Base-by-base conservation (phyloP, 2,329 filamentous ascomycete genomes). In the Apiospora saccharicola region DNA sequence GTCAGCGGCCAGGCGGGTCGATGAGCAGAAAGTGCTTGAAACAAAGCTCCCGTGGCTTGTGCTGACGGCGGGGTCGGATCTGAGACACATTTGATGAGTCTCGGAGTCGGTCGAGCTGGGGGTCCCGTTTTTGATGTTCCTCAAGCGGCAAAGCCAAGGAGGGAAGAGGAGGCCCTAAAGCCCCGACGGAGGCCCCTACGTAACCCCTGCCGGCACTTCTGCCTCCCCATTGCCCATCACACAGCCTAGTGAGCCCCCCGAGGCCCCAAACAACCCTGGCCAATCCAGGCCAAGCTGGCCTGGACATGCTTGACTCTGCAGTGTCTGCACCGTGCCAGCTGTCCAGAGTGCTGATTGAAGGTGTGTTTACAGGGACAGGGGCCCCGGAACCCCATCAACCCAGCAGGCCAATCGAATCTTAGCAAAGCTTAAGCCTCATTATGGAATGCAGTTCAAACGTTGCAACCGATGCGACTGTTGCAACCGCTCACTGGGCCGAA, bases 361-460 rank as follows among this genome's bases (percentile, higher is more conserved):
- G 19, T n/a, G 46, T n/a, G 26, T n/a, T 41, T n/a, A 41, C 57
- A 64, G 34, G 57, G 57, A 41, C 57, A 64, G 30, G 57, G 53
- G 30, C 30, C 30, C 53, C 57, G 57, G 57, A 64, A 64, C 30
- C 19, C 34, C 10, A 19, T 34, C 34, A 64, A 41, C 19, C 57
- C 57, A 41, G 30, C 34, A 24, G 34, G 57, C 57, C 57, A 64
- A 64, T 64, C 57, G 57, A 41, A n/a, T 41, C 57, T 64, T 41
- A 10, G 22, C 34, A 64, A 64, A 41, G 57, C 57, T 64, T 64
- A 34, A 64, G 34, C 57, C 57, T 64, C 57, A 41, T 24, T 64
- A 41, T 64, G 57, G 57, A 64, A 64, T 64, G 30, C 57, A 24
- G 57, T 64, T 64, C 57, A 64, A 64, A 64, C 57, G 57, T 64